Conservation (phyloP, 108 stramenopile species). For the Parmales sp. region DNA sequence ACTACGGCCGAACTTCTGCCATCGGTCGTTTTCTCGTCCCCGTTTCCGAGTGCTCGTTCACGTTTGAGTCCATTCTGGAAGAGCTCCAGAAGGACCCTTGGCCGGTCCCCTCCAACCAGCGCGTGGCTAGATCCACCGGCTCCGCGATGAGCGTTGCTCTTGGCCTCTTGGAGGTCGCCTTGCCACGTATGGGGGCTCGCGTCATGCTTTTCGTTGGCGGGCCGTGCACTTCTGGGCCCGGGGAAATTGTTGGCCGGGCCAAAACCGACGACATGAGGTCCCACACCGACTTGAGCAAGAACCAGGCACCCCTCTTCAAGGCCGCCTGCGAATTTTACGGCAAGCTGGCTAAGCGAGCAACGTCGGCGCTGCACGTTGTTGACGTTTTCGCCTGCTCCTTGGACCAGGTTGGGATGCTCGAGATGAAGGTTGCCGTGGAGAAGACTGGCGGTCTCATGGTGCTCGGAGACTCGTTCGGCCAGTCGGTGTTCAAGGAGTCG, state of each 20-base stretch:
- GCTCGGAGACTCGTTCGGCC: conserved; percentile 85
- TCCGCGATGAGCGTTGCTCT: conserved; percentile 78
- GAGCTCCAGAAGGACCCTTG: conserved; percentile 94
- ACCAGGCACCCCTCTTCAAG: conserved; percentile 75
- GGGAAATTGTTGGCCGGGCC: conserved; percentile 70
- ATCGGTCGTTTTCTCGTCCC: conserved; percentile 82
- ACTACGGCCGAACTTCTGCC: conserved; percentile 54
- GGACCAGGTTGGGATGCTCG: conserved; percentile 95
- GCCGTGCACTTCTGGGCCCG: conserved; percentile 93
- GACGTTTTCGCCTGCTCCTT: conserved; percentile 96
- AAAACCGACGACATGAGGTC: conserved; percentile 84
- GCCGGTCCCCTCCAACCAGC: conserved; percentile 81
- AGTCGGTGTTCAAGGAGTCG: conserved; percentile 96
- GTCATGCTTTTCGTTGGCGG: conserved; percentile 94
- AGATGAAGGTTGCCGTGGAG: conserved; percentile 85
- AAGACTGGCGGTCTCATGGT: conserved; percentile 95
- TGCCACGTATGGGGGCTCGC: conserved; percentile 80
- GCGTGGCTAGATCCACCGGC: conserved; percentile 86
- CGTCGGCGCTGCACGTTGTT: conserved; percentile 62
- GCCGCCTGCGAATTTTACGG: conserved; percentile 88
- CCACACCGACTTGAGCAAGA: conserved; percentile 82
- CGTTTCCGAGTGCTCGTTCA: conserved; percentile 81
- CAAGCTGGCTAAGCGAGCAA: conserved; percentile 48
- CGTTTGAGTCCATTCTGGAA: conserved; percentile 86
- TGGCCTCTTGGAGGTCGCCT: conserved; percentile 73